These are phyloP conservation scores for Ilex asprella DNA, from an alignment of 257 asterid species.

Conservation along the genomic window DNA sequence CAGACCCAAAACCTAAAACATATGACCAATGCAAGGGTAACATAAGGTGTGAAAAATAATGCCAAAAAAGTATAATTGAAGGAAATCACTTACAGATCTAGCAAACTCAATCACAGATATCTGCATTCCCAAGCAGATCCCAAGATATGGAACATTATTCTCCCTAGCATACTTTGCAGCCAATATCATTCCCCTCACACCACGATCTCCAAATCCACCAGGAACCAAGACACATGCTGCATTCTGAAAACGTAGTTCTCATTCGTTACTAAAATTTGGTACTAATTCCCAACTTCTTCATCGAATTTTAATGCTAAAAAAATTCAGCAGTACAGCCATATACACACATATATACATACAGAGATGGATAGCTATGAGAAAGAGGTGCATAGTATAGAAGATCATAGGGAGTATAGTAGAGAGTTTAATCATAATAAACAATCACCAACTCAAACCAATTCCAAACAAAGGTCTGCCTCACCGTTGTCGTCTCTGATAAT, in stretches of 20 bases:
- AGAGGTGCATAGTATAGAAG: too few species aligned
- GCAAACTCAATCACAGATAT: slow-evolving; percentile 90
- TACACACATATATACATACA: too few species aligned
- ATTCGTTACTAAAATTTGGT: neutral
- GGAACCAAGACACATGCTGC: slow-evolving; percentile 95
- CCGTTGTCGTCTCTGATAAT: too few species aligned
- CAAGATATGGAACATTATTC: slow-evolving; percentile 75
- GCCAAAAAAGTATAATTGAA: slow-evolving; percentile 4
- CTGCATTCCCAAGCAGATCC: slow-evolving; percentile 99
- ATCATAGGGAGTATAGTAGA: too few species aligned
- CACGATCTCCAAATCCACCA: slow-evolving; percentile 99
- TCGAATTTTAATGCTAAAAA: too few species aligned
- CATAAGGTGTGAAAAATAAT: neutral
- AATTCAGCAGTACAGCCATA: too few species aligned
- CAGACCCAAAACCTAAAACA: slow-evolving; percentile 56
- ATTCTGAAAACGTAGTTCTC: slow-evolving; percentile 35
- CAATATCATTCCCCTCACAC: slow-evolving; percentile 88
- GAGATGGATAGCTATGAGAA: too few species aligned
- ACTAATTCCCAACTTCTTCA: too few species aligned
- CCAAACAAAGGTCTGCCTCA: too few species aligned
- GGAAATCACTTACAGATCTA: slow-evolving; percentile 60
- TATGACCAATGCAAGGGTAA: slow-evolving; percentile 5
- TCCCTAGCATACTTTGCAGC: slow-evolving; percentile 98
- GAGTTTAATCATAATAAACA: too few species aligned
- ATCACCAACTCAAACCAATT: too few species aligned